phyloP scores from a whole-genome alignment of 192 early-diverging fungal species.

The Coemansia sp. region DNA sequence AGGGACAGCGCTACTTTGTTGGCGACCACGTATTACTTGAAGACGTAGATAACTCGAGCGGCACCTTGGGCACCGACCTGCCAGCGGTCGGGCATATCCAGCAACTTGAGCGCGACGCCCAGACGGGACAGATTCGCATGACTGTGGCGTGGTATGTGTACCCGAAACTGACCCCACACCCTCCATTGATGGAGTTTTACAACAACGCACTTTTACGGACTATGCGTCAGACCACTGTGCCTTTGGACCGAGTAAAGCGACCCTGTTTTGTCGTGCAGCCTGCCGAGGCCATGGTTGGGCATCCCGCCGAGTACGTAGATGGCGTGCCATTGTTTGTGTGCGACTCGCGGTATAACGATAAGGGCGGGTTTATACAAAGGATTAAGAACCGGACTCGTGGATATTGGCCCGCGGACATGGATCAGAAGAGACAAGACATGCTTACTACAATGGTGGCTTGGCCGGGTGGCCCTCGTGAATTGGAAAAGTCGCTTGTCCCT shows the following conservation, averaged over 20 bases:
- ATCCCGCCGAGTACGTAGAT: slow-evolving; percentile 37
- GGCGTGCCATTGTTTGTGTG: slow-evolving; percentile 38
- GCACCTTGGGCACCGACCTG: slow-evolving; percentile 24
- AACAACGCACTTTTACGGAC: slow-evolving; percentile 38
- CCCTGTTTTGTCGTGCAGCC: slow-evolving; percentile 46
- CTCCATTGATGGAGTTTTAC: slow-evolving; percentile 46
- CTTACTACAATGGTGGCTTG: slow-evolving; percentile 37
- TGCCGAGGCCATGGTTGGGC: slow-evolving; percentile 28
- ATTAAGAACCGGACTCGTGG: slow-evolving; percentile 36
- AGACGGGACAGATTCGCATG: background rate
- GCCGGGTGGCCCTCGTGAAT: slow-evolving; percentile 28
- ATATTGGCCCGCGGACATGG: slow-evolving; percentile 42
- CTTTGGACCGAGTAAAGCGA: slow-evolving; percentile 14
- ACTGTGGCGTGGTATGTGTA: slow-evolving; percentile 40
- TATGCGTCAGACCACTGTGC: slow-evolving; percentile 32
- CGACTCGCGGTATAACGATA: slow-evolving; percentile 46
- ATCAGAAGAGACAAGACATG: slow-evolving; percentile 26
- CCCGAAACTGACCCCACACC: slow-evolving; percentile 41
- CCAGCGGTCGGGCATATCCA: slow-evolving; percentile 40
- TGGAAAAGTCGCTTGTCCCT: slow-evolving; percentile 23
- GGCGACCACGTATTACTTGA: slow-evolving; percentile 50
- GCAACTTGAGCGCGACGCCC: slow-evolving; percentile 17
- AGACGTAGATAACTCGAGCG: slow-evolving; percentile 38
- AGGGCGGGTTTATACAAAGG: slow-evolving; percentile 45
- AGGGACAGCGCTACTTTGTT: slow-evolving; percentile 25